A percentile compares a stretch with the other conserved stretches of the same genome.
These are phyloP conservation scores for Arachnomyces sp. DNA, from an alignment of 2,329 filamentous ascomycete species.

Conservation along the genomic window DNA sequence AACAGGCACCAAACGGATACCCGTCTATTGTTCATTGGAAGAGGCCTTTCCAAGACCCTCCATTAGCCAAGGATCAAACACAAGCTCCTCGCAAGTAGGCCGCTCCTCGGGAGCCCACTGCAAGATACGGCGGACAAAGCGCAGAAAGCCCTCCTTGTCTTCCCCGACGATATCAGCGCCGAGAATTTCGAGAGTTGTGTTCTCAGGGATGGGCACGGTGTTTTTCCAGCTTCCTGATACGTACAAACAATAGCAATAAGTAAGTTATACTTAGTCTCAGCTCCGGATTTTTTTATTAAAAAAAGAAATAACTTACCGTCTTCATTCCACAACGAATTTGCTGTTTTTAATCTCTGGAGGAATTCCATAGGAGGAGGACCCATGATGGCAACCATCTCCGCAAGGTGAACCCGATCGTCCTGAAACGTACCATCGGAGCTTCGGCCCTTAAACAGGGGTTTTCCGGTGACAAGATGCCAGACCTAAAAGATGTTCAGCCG, in stretches of 20 bases:
- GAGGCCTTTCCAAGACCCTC: slow-evolving; percentile 11
- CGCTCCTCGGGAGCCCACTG: slow-evolving; percentile 17
- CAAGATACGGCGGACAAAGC: slow-evolving; percentile 11
- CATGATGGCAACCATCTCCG: slow-evolving; percentile 1
- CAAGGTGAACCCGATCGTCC: slow-evolving; percentile 1
- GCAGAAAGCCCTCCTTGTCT: slow-evolving; percentile 10
- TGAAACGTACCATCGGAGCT: slow-evolving; percentile 2
- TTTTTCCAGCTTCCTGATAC: slow-evolving; percentile 11
- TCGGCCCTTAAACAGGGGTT: not conserved
- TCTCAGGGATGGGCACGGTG: slow-evolving; percentile 13
- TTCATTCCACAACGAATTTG: not conserved
- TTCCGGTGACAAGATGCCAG: slow-evolving; percentile 3
- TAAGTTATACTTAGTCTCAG: too few relatives aligned
- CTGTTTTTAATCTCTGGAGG: not conserved
- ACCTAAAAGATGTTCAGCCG: slow-evolving; percentile 8
- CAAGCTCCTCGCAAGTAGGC: slow-evolving; percentile 11
- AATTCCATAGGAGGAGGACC: slow-evolving; percentile 1
- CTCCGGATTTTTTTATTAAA: too few relatives aligned
- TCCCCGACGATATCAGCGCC: not conserved
- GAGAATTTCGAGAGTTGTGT: slow-evolving; percentile 6
- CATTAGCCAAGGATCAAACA: slow-evolving; percentile 9
- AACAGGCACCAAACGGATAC: too few relatives aligned
- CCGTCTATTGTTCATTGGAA: too few relatives aligned
- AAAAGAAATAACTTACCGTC: slow-evolving; percentile 1
- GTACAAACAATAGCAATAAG: too few relatives aligned